These are phyloP conservation scores for Cytospora piceae DNA, from an alignment of 2,329 filamentous ascomycete genomes.

Conservation along the genomic window DNA sequence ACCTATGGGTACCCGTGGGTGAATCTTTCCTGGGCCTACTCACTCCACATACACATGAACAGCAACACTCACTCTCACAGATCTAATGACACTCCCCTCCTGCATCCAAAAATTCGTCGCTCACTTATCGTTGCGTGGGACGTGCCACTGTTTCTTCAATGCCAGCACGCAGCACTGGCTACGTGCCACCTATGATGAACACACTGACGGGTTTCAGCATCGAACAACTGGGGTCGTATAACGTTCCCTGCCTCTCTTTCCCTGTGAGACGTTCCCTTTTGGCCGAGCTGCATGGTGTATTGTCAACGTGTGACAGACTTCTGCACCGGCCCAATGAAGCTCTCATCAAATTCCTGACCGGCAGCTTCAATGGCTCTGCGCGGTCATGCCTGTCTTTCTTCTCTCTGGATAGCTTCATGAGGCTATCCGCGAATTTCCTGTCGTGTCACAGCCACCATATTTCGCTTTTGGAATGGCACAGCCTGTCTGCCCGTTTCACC, in stretches of 20 bases:
- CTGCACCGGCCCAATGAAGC: background rate
- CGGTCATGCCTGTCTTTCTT: slow-evolving; percentile 1
- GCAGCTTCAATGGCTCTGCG: background rate
- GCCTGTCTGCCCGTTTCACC: slow-evolving; percentile 2
- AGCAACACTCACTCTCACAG: background rate
- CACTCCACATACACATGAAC: background rate
- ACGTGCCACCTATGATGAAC: slow-evolving; percentile 6
- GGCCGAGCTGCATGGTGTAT: background rate
- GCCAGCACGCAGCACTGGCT: slow-evolving; percentile 9
- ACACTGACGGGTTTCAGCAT: slow-evolving; percentile 3
- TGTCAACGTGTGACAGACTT: background rate
- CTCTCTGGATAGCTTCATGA: slow-evolving; percentile 19
- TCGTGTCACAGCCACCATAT: background rate
- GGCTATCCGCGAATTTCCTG: background rate
- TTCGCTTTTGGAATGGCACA: background rate
- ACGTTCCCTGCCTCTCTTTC: background rate
- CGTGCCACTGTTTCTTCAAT: slow-evolving; percentile 16
- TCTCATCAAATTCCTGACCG: background rate
- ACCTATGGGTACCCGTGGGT: background rate
- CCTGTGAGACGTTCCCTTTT: slow-evolving; percentile 1
- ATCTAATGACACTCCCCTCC: background rate
- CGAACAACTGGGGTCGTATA: slow-evolving; percentile 5
- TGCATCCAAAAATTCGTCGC: background rate
- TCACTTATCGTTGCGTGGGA: slow-evolving; percentile 1
- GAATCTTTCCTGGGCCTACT: background rate